Percentiles rank a stretch among this genome's conserved stretches.
Evolutionary conservation across 306 rosid species (phyloP).

Genomic region (Nissolia schottii): DNA sequence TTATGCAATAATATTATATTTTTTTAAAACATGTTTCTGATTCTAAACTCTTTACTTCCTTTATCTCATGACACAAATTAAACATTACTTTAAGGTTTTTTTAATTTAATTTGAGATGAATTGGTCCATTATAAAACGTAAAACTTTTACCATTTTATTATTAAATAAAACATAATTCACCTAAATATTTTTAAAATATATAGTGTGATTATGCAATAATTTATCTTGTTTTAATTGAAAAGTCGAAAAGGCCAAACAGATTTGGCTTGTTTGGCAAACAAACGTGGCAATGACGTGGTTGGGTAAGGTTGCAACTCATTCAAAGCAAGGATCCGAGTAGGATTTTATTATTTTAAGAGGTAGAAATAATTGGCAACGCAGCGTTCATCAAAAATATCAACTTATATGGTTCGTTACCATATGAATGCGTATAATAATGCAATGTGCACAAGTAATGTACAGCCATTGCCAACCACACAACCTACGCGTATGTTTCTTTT

Average conservation of each 20-base stretch:
- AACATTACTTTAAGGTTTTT: no score
- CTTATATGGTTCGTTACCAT: neutral
- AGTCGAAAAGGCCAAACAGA: neutral
- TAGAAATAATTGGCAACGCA: neutral
- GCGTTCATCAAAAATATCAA: neutral
- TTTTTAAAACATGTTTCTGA: no score
- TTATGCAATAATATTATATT: no score
- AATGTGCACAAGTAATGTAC: neutral
- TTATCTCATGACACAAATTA: no score
- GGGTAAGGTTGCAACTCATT: neutral
- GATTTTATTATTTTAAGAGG: neutral
- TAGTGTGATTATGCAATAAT: no score
- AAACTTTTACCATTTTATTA: no score
- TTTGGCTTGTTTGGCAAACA: neutral
- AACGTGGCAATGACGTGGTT: constrained; percentile 13
- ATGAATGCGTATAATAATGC: neutral
- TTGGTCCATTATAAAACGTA: no score
- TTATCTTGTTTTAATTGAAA: no score
- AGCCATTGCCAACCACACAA: neutral
- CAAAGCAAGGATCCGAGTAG: neutral
- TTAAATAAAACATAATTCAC: no score
- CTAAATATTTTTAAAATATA: no score
- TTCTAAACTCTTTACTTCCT: no score
- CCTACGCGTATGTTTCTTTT: neutral
- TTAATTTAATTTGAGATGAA: no score